phyloP scores from a whole-genome alignment of 805 yeast genomes.

The Clavispora carvajalis region DNA sequence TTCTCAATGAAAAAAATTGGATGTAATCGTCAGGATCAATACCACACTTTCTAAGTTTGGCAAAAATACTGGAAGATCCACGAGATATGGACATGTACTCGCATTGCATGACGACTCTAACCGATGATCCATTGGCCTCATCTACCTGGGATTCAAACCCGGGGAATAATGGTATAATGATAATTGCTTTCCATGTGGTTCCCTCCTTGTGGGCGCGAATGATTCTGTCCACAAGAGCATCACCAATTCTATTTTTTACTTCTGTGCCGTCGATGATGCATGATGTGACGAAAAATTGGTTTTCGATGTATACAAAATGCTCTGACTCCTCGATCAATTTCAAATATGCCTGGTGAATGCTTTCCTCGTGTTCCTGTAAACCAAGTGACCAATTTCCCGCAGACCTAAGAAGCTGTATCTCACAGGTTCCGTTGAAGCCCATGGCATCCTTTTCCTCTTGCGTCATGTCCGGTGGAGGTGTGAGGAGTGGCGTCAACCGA shows the following conservation, averaged over 20 bases:
- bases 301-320: conserved; percentile 90
- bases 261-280: conserved; percentile 78
- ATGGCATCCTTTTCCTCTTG: conserved; percentile 60
- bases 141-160: conserved; percentile 95
- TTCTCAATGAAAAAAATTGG: conserved; percentile 84
- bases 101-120: conserved; percentile 93
- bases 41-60: conserved; percentile 69
- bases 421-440: conserved; percentile 79
- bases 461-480: conserved; percentile 88
- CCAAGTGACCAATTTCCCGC: conserved; percentile 94
- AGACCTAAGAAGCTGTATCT: conserved; percentile 83
- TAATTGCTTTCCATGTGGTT: conserved; percentile 82
- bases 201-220: conserved; percentile 78
- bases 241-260: conserved; percentile 86
- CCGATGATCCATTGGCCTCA: conserved; percentile 89
- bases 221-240: conserved; percentile 95
- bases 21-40: conserved; percentile 88
- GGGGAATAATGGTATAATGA: conserved; percentile 94
- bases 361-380: conserved; percentile 73
- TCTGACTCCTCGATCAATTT: conserved; percentile 87
- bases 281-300: conserved; percentile 92
- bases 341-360: conserved; percentile 89
- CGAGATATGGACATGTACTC: conserved; percentile 91
- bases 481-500: conserved; percentile 81
- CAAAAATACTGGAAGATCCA: conserved; percentile 84